A percentile compares a stretch with the other conserved stretches of the same genome.
These are phyloP conservation scores for Pichia phayaonensis DNA, from an alignment of 805 yeast genomes.

Conservation along the genomic window DNA sequence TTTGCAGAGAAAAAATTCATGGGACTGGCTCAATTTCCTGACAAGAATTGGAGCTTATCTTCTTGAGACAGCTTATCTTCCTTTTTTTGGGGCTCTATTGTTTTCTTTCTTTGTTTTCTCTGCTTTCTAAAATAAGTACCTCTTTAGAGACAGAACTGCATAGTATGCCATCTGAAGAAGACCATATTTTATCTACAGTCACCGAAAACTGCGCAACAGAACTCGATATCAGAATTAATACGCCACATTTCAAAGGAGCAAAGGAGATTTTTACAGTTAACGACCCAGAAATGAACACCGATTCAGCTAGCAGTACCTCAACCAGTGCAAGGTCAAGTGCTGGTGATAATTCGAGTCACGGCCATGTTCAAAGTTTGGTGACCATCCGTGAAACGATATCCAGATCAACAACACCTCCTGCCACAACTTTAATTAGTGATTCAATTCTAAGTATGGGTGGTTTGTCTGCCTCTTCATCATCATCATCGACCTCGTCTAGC, in stretches of 20 bases:
- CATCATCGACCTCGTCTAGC: background rate
- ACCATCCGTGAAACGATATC: background rate
- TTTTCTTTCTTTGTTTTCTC: background rate
- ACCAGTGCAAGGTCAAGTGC: background rate
- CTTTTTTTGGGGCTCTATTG: background rate
- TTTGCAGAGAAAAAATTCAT: background rate
- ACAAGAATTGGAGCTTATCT: background rate
- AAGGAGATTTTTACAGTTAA: background rate
- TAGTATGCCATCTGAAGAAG: background rate
- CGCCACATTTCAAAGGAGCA: background rate
- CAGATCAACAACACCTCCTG: background rate
- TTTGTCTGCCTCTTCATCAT: background rate
- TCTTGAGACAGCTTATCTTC: background rate
- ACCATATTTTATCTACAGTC: background rate
- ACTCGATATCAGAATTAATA: background rate
- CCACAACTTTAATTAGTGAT: background rate
- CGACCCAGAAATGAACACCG: background rate
- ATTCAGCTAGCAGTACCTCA: background rate
- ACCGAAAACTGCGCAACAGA: background rate
- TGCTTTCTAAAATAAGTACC: background rate
- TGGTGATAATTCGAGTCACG: background rate
- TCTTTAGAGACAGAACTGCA: background rate
- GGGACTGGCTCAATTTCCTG: background rate
- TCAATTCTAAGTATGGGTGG: background rate
- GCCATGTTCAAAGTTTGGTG: background rate